Conservation (phyloP, 2,329 filamentous ascomycete genomes). For the Aspergillus japonicus region DNA sequence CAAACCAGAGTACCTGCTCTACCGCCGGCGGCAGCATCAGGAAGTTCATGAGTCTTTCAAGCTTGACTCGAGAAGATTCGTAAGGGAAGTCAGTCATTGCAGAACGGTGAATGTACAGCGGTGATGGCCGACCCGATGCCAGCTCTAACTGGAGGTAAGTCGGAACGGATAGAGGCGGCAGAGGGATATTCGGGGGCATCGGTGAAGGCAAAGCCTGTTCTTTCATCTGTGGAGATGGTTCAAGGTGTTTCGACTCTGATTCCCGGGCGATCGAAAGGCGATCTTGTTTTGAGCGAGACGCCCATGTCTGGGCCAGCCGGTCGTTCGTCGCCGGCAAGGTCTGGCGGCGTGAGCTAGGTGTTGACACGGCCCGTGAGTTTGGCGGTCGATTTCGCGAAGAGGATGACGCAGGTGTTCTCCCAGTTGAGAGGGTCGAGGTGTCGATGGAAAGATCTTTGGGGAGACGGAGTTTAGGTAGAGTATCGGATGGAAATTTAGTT, state of each 20-base stretch:
- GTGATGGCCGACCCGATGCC: constrained; percentile 59
- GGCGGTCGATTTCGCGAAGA: constrained; percentile 32
- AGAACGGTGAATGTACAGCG: constrained; percentile 62
- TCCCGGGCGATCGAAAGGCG: constrained; percentile 31
- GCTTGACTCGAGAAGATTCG: constrained; percentile 87
- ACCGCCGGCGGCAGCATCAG: constrained; percentile 76
- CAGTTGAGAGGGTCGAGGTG: neutral
- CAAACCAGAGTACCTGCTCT: constrained; percentile 83
- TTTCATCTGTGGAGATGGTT: constrained; percentile 25
- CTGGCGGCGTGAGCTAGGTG: constrained; percentile 36
- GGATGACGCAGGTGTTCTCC: constrained; percentile 20
- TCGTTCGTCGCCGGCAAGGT: constrained; percentile 31
- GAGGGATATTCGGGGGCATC: constrained; percentile 55
- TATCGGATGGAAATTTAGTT: constrained; percentile 18
- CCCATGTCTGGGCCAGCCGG: constrained; percentile 33
- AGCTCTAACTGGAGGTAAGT: constrained; percentile 67
- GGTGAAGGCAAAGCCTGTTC: constrained; percentile 43
- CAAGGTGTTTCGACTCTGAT: constrained; percentile 34
- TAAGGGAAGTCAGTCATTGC: constrained; percentile 67
- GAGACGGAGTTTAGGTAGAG: constrained; percentile 22
- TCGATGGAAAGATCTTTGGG: constrained; percentile 22
- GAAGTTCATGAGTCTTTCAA: constrained; percentile 88
- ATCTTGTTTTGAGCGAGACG: constrained; percentile 35
- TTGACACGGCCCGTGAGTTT: constrained; percentile 37
- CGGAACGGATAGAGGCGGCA: constrained; percentile 63